Base-by-base conservation (phyloP, 805 yeast species). In the Saccharomycopsis malanga region DNA sequence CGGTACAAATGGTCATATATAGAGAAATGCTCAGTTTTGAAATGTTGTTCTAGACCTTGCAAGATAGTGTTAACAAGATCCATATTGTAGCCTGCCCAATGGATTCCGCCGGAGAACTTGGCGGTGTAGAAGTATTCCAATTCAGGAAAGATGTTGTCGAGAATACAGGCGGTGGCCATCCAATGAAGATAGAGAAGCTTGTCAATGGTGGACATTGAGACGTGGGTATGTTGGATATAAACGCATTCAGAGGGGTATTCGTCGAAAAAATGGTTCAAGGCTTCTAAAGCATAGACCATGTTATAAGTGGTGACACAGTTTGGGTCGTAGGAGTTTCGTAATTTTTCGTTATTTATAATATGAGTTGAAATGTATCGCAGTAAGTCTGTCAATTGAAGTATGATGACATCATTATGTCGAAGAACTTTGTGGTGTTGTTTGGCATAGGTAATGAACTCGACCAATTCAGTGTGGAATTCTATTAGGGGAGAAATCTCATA, bases 121-220 rank as follows among this genome's bases (percentile, higher is more conserved):
- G 46, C 39, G 2, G 46, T n/a, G 20, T 45, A 48, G 14, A 51
- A 48, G 34, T 48, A 51, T 7, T 35, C 27, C 2, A 40, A 23
- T 23, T 44, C 50, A n/a, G 54, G 39, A 17, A 48, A 51, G 20
- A 51, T 44, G 17, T 49, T 48, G 39, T 51, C 54, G 3, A 51
- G 30, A 12, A 42, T n/a, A 30, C 35, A 34, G 9, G 39, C 46
- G 15, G 35, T 23, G 2, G 54, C 46, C 17, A 34, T 32, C 52
- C 54, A 51, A 43, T 41, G 44, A 12, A 51, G 24, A 29, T 45
- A 49, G 4, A 49, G 36, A 7, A 51, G 41, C 20, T 42, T 42
- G 4, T 47, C 51, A 37, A 50, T 32, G 6, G 42, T 25, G 5
- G 24, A 14, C 30, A 50, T 37, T 14, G 42, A 29, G 18, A 24